Conservation (phyloP, 1,284 basidiomycete genomes). For the Malassezia obtusa region DNA sequence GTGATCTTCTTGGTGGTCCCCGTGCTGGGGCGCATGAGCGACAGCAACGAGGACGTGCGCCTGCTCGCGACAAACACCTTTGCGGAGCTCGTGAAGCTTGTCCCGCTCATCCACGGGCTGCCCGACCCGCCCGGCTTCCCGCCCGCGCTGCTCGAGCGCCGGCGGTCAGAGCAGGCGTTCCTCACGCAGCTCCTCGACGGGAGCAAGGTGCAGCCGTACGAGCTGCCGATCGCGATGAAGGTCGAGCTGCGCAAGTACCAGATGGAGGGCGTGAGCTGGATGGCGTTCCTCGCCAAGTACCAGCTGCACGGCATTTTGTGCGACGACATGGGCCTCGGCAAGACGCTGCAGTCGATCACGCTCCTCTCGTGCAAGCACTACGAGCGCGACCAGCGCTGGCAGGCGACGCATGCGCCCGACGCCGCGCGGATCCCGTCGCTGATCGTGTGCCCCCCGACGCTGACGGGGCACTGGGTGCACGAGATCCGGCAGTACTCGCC, state of each 20-base stretch:
- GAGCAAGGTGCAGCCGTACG: slow-evolving; percentile 77
- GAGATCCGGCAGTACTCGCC: slow-evolving; percentile 89
- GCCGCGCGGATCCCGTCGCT: slow-evolving; percentile 80
- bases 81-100: slow-evolving; percentile 96
- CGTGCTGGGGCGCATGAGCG: slow-evolving; percentile 92
- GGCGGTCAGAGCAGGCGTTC: slow-evolving; percentile 78
- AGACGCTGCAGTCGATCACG: slow-evolving; percentile 95
- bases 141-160: slow-evolving; percentile 65
- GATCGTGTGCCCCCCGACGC: slow-evolving; percentile 90
- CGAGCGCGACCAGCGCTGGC: slow-evolving; percentile 66
- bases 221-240: slow-evolving; percentile 77
- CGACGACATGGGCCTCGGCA: slow-evolving; percentile 99
- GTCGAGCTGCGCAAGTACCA: slow-evolving; percentile 94
- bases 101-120: slow-evolving; percentile 89
- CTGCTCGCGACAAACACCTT: slow-evolving; percentile 92
- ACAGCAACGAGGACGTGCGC: slow-evolving; percentile 79
- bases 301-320: slow-evolving; percentile 96
- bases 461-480: slow-evolving; percentile 95
- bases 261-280: slow-evolving; percentile 96
- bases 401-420: slow-evolving; percentile 64
- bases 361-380: slow-evolving; percentile 88
- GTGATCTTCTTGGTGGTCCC: slow-evolving; percentile 96
- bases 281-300: slow-evolving; percentile 74
- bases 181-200: slow-evolving; percentile 74
- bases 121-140: slow-evolving; percentile 91